Evolutionary conservation across 805 yeast genomes (phyloP).

Genomic region (Metschnikowia lachancei): DNA sequence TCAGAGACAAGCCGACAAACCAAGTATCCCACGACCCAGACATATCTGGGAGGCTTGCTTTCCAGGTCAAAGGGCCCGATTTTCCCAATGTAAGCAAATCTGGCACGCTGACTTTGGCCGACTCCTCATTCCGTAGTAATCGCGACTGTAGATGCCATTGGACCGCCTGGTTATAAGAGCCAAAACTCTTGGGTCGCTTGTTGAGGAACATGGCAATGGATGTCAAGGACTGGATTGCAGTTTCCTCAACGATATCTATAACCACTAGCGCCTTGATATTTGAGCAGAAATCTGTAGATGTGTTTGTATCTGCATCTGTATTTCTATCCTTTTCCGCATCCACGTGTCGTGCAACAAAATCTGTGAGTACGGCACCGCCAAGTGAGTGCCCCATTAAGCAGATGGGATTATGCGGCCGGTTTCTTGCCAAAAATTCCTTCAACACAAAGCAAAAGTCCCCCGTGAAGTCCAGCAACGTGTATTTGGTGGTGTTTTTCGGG

Average conservation of each 20-base stretch:
- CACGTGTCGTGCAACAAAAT: too few species aligned
- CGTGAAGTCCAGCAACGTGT: constrained; percentile 50
- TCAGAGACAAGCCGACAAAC: constrained; percentile 68
- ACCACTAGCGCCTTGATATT: constrained; percentile 65
- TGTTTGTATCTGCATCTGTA: too few species aligned
- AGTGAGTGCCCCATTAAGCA: constrained; percentile 84
- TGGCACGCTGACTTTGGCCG: constrained; percentile 81
- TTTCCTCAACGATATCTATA: constrained; percentile 92
- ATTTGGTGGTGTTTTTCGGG: constrained; percentile 22
- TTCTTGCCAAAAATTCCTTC: constrained; percentile 28
- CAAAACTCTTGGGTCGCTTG: constrained; percentile 62
- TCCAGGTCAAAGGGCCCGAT: constrained; percentile 48
- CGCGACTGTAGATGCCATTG: constrained; percentile 73
- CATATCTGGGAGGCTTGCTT: constrained; percentile 59
- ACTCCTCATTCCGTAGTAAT: constrained; percentile 51
- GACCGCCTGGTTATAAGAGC: constrained; percentile 55
- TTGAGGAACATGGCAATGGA: constrained; percentile 66
- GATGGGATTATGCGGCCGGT: constrained; percentile 27
- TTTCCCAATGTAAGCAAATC: constrained; percentile 42
- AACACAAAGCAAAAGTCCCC: constrained; percentile 57
- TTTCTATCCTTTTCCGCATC: too few species aligned
- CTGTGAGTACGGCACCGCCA: constrained; percentile 83
- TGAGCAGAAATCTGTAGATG: constrained; percentile 6
- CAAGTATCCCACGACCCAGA: constrained; percentile 75
- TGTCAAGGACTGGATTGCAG: constrained; percentile 68